These are phyloP conservation scores for Colletotrichum sp. DNA, from an alignment of 2,329 filamentous ascomycete species.

Conservation along the genomic window DNA sequence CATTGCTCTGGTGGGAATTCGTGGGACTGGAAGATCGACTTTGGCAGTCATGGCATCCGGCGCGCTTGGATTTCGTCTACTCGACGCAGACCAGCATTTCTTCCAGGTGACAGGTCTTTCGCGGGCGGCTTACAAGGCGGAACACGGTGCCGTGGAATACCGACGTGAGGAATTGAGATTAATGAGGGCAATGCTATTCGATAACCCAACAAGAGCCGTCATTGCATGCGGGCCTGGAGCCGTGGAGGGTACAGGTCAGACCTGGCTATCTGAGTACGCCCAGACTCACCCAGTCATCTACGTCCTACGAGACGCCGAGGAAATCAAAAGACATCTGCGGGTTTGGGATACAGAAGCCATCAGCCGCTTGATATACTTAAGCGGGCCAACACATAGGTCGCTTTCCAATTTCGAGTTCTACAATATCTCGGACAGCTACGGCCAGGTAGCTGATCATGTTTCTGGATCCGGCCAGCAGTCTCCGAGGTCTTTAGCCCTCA, in stretches of 20 bases:
- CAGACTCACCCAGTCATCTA: constrained; percentile 73
- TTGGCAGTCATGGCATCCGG: constrained; percentile 77
- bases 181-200: constrained; percentile 63
- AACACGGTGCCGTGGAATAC: constrained; percentile 66
- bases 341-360: constrained; percentile 60
- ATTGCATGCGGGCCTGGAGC: constrained; percentile 71
- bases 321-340: constrained; percentile 67
- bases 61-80: constrained; percentile 69
- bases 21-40: constrained; percentile 77
- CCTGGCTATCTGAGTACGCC: constrained; percentile 65
- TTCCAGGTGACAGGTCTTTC: constrained; percentile 66
- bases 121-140: constrained; percentile 66
- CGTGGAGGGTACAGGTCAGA: constrained; percentile 66
- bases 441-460: neutral
- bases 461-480: constrained; percentile 26
- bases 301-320: constrained; percentile 67
- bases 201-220: constrained; percentile 64
- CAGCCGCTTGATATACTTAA: constrained; percentile 62
- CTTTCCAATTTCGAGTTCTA: constrained; percentile 80
- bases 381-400: constrained; percentile 62
- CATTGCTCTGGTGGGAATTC: constrained; percentile 74
- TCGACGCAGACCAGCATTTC: constrained; percentile 74
- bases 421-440: constrained; percentile 58
- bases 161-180: constrained; percentile 67
- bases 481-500: constrained; percentile 66